Base-by-base conservation (phyloP, 176 grass and related monocot species). In the Canna indica region DNA sequence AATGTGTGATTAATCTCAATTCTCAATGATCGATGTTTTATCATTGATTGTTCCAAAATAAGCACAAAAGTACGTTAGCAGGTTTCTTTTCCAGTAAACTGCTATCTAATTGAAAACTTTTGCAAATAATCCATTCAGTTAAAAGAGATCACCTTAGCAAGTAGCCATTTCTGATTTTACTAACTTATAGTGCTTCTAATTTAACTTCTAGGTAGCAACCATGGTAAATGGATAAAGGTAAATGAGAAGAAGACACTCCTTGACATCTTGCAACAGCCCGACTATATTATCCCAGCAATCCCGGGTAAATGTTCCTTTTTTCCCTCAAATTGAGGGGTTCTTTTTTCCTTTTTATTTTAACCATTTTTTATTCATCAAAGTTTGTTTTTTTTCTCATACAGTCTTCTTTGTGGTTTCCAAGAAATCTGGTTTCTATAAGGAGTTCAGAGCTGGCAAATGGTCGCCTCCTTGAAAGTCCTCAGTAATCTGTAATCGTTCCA, bases 381-480 rank as follows among this genome's bases (percentile, higher is more conserved):
- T 67, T 4, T 27, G 27, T 10, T 31, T 25, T 74, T 24, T 81
- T 59, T 64, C 0, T 70, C 36, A 0, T 87, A 78, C 86, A 97
- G 88, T 97, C 44, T 92, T 97, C 73, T 97, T 83, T 75, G 88
- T 90, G 27, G 84, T 97, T 30, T 97, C 93, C 20, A 90, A 90
- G 28, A 97, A 90, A 58, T 87, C 93, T 6, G 36, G 53, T 36
- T 97, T 92, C 38, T 90, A 97, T 50, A 79, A 77, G 26, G 75
- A 87, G 28, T 97, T 97, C 72, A 92, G 59, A 57, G 82, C 81
- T 29, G 86, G 88, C 35, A 90, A 83, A 34, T 97, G 88, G 93
- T 85, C 76, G 80, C 70, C 88, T 65, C 93, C 88, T 6, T 97
- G 68, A 79, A 77, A 29, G 28, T 5, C 47, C 14, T 1, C 20